Percentiles rank a stretch among this genome's conserved stretches.
Conservation (phyloP, 768 basidiomycete species). For the Podaxis mareebaensis region DNA sequence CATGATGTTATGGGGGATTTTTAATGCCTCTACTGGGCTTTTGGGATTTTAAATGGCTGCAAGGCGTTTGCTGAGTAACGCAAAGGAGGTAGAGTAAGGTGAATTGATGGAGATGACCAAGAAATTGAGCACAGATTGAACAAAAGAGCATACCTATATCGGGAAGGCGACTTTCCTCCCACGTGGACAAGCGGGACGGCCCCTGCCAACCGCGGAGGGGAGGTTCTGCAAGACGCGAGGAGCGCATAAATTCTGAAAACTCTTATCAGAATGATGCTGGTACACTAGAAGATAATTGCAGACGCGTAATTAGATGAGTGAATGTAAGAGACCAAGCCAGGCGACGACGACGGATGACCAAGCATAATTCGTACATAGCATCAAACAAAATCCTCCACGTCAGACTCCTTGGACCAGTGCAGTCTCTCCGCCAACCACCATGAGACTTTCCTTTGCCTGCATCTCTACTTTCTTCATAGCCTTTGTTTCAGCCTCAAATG, state of each 20-base stretch:
- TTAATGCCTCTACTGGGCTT: not conserved
- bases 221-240: not conserved
- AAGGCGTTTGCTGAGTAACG: constrained; percentile 18
- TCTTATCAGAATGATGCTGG: not conserved
- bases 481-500: constrained; percentile 72
- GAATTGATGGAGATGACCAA: constrained; percentile 10
- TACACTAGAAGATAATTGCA: constrained; percentile 12
- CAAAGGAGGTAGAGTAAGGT: not conserved
- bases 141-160: constrained; percentile 31
- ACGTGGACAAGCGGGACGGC: constrained; percentile 11
- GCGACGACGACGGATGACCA: constrained; percentile 27
- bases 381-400: constrained; percentile 29
- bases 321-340: not conserved
- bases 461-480: constrained; percentile 58
- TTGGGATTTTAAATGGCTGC: not conserved
- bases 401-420: constrained; percentile 22
- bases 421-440: constrained; percentile 32
- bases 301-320: constrained; percentile 19
- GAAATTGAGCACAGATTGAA: constrained; percentile 15
- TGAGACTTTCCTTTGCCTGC: constrained; percentile 60
- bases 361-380: constrained; percentile 24
- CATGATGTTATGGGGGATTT: constrained; percentile 26
- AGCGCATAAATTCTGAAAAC: constrained; percentile 7
- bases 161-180: constrained; percentile 19
- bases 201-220: not conserved